Base-by-base conservation (phyloP, 129 eudicot genomes). In the Deinandra increscens region DNA sequence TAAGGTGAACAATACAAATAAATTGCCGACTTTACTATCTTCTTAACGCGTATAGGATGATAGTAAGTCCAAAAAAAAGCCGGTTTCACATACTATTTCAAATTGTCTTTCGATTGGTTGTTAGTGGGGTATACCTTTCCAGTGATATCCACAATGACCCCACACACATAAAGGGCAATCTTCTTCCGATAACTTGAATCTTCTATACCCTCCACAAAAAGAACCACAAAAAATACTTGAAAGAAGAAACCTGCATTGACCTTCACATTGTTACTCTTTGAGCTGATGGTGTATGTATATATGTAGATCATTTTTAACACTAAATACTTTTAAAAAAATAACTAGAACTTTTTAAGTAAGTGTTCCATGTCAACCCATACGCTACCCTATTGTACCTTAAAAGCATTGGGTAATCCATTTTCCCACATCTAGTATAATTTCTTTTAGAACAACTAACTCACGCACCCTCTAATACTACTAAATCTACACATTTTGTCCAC, bases 1-100 rank as follows among this genome's bases (percentile, higher is more conserved):
- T 60, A 60, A 73, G 10, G 72, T 67, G 69, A 79, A 79, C 60
- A 73, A 73, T 74, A 79, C 76, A 73, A 69, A 75, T 49, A 74
- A 48, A 54, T 73, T 65, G 37, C 73, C 48, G 62, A 61, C 43
- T 41, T 36, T 7, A 69, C 60, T 79, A 60, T n/a, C n/a, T n/a
- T n/a, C n/a, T n/a, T n/a, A n/a, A n/a, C n/a, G n/a, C n/a, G n/a
- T n/a, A n/a, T n/a, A n/a, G n/a, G 51, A 22, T 41, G 75, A 63
- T 63, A 46, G 59, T 75, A 45, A 56, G 71, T 79, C 73, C 42
- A 22, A 78, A 64, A 71, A 13, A 75, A 39, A 44, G 26, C 68
- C 51, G 60, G 43, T 36, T 61, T 69, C 46, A 64, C 69, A 65
- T 46, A 64, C 71, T 73, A 67, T 66, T 66, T 72, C 66, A 79